These are phyloP conservation scores for Paecilomyces sp. DNA, from an alignment of 2,329 filamentous ascomycete genomes.

Conservation along the genomic window DNA sequence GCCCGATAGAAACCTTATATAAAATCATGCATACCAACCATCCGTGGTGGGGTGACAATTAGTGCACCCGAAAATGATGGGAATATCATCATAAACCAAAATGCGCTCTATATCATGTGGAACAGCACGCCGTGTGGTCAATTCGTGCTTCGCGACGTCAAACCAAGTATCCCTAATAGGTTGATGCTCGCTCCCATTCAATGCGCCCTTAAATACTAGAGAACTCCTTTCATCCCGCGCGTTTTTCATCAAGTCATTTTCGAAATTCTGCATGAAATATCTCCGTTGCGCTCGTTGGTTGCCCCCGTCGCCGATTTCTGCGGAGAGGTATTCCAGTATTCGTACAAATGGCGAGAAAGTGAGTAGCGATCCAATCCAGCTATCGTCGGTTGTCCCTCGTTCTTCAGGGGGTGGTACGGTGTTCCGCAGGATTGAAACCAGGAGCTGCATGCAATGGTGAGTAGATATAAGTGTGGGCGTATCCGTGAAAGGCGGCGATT, in stretches of 20 bases:
- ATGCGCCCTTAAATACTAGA: constrained; percentile 25
- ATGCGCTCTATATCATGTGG: constrained; percentile 28
- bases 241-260: constrained; percentile 29
- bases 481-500: constrained; percentile 33
- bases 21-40: constrained; percentile 26
- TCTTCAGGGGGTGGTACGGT: constrained; percentile 29
- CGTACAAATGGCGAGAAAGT: constrained; percentile 31
- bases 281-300: constrained; percentile 33
- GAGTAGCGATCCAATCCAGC: constrained; percentile 35
- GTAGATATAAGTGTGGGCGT: constrained; percentile 32
- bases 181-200: constrained; percentile 21
- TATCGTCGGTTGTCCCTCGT: constrained; percentile 22
- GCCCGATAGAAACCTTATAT: background rate
- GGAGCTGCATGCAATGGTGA: constrained; percentile 34
- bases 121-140: constrained; percentile 18
- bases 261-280: constrained; percentile 38
- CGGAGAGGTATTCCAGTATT: constrained; percentile 36
- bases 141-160: constrained; percentile 24
- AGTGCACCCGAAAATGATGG: constrained; percentile 29
- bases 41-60: constrained; percentile 18
- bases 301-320: constrained; percentile 35
- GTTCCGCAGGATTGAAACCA: constrained; percentile 31
- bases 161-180: constrained; percentile 35
- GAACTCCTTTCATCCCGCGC: constrained; percentile 32
- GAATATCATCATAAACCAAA: constrained; percentile 25